phyloP scores from a whole-genome alignment of 2,329 filamentous ascomycete species.

The Colletotrichum sp. region DNA sequence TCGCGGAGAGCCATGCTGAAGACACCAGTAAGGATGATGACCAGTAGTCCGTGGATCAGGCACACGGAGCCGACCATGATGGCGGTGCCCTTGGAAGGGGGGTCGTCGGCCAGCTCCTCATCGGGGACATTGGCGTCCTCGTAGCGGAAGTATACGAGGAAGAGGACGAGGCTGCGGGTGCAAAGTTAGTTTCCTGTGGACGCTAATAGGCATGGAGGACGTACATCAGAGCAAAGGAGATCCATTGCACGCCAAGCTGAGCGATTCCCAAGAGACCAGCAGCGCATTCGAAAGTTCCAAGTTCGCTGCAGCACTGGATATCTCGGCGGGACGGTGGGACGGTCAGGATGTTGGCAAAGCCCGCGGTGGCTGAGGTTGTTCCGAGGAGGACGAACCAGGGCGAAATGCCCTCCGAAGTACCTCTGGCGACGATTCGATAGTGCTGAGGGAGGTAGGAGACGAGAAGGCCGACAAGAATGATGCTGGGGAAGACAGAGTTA shows the following conservation, averaged over 20 bases:
- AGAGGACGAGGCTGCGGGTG: slow-evolving; percentile 77
- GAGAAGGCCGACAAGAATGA: slow-evolving; percentile 87
- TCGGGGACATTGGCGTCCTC: slow-evolving; percentile 55
- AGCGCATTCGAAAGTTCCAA: slow-evolving; percentile 82
- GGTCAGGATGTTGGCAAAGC: slow-evolving; percentile 90
- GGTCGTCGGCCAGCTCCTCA: slow-evolving; percentile 53
- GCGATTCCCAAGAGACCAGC: slow-evolving; percentile 87
- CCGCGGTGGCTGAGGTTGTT: slow-evolving; percentile 84
- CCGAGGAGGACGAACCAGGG: slow-evolving; percentile 96
- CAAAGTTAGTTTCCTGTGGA: not conserved
- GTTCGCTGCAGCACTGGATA: slow-evolving; percentile 83
- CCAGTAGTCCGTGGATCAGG: slow-evolving; percentile 75
- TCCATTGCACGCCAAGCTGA: slow-evolving; percentile 91
- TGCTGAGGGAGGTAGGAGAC: slow-evolving; percentile 96
- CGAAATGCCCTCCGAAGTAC: slow-evolving; percentile 91
- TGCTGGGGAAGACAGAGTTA: slow-evolving; percentile 38
- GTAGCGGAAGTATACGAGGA: slow-evolving; percentile 90
- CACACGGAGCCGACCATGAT: slow-evolving; percentile 75
- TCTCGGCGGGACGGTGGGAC: slow-evolving; percentile 84
- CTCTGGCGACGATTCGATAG: slow-evolving; percentile 83
- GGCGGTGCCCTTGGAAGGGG: slow-evolving; percentile 79
- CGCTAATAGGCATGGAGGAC: slow-evolving; percentile 34
- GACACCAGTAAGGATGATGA: slow-evolving; percentile 71
- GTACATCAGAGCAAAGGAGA: slow-evolving; percentile 91
- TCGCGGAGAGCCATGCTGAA: slow-evolving; percentile 68